Percentiles rank a stretch among this genome's conserved stretches.
phyloP scores from a whole-genome alignment of 257 asterid species.

The Hygrophila difformis region DNA sequence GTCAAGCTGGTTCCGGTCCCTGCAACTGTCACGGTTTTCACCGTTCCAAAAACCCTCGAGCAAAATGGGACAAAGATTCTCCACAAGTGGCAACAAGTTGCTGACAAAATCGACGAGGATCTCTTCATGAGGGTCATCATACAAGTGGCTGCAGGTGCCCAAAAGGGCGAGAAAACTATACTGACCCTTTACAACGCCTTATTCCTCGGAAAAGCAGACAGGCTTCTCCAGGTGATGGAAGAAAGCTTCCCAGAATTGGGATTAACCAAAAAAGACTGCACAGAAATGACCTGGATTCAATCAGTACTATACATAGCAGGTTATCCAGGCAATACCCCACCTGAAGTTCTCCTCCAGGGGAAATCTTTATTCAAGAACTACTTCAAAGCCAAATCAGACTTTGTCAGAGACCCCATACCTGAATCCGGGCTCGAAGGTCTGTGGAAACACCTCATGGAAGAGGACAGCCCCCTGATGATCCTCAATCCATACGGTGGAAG shows the following conservation, averaged over 20 bases:
- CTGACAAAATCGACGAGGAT: constrained; percentile 11
- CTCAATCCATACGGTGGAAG: constrained; percentile 1
- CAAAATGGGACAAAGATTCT: constrained; percentile 35
- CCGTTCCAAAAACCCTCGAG: constrained; percentile 19
- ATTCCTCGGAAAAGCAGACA: too few relatives aligned
- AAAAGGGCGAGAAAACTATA: too few relatives aligned
- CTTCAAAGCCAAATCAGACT: constrained; percentile 12
- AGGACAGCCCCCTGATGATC: neutral
- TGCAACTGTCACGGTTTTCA: constrained; percentile 26
- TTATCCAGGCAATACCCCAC: too few relatives aligned
- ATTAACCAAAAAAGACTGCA: constrained; percentile 23
- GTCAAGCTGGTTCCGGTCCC: constrained; percentile 24
- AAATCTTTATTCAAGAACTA: neutral
- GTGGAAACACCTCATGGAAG: neutral
- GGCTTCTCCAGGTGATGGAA: too few relatives aligned
- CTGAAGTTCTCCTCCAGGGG: neutral
- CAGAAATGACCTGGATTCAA: constrained; percentile 36
- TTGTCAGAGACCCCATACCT: constrained; percentile 2
- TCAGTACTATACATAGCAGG: constrained; percentile 16
- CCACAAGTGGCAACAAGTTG: constrained; percentile 3
- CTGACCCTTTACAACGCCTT: too few relatives aligned
- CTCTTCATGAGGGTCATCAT: constrained; percentile 1
- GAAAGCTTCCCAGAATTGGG: constrained; percentile 45
- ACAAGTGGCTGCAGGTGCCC: neutral
- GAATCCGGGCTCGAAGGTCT: neutral